Evolutionary conservation across 2,329 filamentous ascomycete genomes (phyloP).

Genomic region (Talaromyces sp.): DNA sequence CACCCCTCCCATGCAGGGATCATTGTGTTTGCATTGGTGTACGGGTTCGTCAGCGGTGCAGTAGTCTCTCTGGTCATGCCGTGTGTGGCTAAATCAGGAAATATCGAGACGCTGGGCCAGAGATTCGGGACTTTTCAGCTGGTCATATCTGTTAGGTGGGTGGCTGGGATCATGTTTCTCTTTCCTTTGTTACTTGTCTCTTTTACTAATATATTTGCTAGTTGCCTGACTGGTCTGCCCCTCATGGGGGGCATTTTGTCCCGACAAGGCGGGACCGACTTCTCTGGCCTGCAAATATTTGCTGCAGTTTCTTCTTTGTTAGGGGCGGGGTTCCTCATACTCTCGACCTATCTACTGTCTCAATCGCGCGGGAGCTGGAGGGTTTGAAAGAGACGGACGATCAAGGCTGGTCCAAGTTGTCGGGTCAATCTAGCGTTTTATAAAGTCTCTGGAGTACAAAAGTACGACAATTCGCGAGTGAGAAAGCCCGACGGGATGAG

Average conservation of each 20-base stretch:
- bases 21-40: constrained; percentile 31
- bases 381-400: constrained; percentile 15
- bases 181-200: neutral
- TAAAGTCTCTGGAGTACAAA: too few species aligned
- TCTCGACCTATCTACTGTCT: neutral
- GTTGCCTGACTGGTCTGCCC: constrained; percentile 30
- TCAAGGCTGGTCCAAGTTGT: constrained; percentile 27
- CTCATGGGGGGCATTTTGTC: constrained; percentile 33
- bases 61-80: constrained; percentile 34
- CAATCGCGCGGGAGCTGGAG: constrained; percentile 16
- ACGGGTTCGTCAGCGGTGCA: constrained; percentile 33
- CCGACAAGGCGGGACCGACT: constrained; percentile 22
- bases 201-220: neutral
- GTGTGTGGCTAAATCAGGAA: constrained; percentile 31
- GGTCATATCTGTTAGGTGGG: constrained; percentile 25
- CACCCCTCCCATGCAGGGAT: constrained; percentile 29
- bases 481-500: too few species aligned
- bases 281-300: constrained; percentile 31
- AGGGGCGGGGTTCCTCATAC: neutral
- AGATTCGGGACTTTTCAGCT: constrained; percentile 36
- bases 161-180: neutral
- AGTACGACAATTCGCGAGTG: too few species aligned
- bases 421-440: neutral
- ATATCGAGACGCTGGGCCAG: constrained; percentile 36
- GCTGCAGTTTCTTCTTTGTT: constrained; percentile 2